Conservation (phyloP, 768 basidiomycete genomes). For the Lentinula detonsa region DNA sequence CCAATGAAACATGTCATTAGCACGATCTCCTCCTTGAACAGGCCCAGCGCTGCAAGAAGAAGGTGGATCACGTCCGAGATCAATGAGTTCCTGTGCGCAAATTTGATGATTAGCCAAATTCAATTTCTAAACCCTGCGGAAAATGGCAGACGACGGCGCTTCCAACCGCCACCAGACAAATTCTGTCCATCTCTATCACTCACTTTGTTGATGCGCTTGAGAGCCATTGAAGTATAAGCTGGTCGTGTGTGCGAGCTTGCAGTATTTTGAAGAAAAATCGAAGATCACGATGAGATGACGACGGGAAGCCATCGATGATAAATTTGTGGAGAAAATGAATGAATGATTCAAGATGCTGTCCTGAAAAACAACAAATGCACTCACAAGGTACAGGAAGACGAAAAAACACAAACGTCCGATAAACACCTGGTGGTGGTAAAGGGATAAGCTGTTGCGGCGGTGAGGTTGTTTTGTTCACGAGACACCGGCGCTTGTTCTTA, state of each 20-base stretch:
- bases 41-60: constrained; percentile 95
- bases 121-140: not conserved
- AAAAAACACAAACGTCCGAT: constrained; percentile 10
- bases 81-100: constrained; percentile 82
- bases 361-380: not conserved
- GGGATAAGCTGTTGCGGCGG: constrained; percentile 35
- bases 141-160: not conserved
- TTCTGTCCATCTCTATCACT: constrained; percentile 6
- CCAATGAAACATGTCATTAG: constrained; percentile 99
- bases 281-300: constrained; percentile 25
- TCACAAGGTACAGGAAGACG: constrained; percentile 18
- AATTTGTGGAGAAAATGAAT: constrained; percentile 10
- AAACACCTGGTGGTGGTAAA: constrained; percentile 11
- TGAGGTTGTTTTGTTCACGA: constrained; percentile 4
- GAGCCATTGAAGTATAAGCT: constrained; percentile 61
- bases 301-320: constrained; percentile 5
- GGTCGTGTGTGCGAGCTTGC: constrained; percentile 18
- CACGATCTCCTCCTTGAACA: constrained; percentile 49
- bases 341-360: not conserved
- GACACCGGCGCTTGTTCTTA: not conserved
- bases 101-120: constrained; percentile 12
- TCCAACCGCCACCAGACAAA: not conserved
- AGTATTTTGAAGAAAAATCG: constrained; percentile 25
- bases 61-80: constrained; percentile 99
- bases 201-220: constrained; percentile 99